A percentile compares a stretch with the other conserved stretches of the same genome.
Conservation (phyloP, 495 filamentous ascomycete genomes). For the Aspergillus bertholletiae region DNA sequence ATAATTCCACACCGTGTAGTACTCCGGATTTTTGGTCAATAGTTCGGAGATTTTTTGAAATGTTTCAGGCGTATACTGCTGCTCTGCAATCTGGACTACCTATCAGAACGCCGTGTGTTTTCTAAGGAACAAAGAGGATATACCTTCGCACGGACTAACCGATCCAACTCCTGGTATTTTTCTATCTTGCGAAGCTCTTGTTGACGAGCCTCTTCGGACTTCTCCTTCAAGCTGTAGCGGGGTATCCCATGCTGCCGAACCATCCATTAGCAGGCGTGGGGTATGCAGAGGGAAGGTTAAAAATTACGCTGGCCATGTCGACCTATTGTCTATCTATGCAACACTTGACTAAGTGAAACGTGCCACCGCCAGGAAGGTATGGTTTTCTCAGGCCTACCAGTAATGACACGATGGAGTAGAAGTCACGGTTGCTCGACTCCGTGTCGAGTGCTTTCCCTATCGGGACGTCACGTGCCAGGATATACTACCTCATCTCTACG, state of each 20-base stretch:
- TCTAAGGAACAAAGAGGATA: background rate
- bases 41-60: slow-evolving; percentile 76
- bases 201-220: slow-evolving; percentile 58
- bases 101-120: background rate
- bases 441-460: slow-evolving; percentile 5
- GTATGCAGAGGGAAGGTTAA: slow-evolving; percentile 6
- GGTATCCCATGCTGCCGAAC: slow-evolving; percentile 70
- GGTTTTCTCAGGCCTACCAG: background rate
- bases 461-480: slow-evolving; percentile 7
- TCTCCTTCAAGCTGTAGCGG: slow-evolving; percentile 55
- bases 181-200: slow-evolving; percentile 74
- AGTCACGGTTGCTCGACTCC: background rate
- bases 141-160: slow-evolving; percentile 60
- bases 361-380: background rate
- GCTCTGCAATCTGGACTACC: slow-evolving; percentile 44
- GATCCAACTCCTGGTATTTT: slow-evolving; percentile 71
- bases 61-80: slow-evolving; percentile 60
- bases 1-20: slow-evolving; percentile 98
- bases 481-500: slow-evolving; percentile 1
- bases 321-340: background rate
- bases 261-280: slow-evolving; percentile 9
- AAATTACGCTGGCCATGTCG: slow-evolving; percentile 51
- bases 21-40: slow-evolving; percentile 87
- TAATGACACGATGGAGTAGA: background rate
- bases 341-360: background rate